These are phyloP conservation scores for Flaveria linearis DNA, from an alignment of 129 eudicot species.

Conservation along the genomic window DNA sequence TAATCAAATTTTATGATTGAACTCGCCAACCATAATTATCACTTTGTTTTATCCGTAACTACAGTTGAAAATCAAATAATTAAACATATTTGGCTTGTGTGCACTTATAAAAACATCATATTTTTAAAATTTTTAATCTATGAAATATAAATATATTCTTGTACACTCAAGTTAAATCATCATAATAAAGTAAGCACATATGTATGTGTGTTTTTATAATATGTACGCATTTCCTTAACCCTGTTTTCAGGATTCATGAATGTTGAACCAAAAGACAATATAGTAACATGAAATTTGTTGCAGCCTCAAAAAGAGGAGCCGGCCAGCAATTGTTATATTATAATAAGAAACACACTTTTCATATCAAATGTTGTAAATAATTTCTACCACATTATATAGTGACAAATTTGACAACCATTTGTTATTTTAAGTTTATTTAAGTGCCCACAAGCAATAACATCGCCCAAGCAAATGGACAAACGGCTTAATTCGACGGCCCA, in stretches of 20 bases:
- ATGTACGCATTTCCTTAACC: neutral
- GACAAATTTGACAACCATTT: neutral
- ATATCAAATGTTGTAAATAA: neutral
- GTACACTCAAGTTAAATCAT: neutral
- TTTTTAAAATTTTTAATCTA: neutral
- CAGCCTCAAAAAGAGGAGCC: conserved; percentile 9
- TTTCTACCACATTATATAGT: conserved; percentile 25
- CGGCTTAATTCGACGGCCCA: too few relatives aligned
- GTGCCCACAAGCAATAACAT: conserved; percentile 23
- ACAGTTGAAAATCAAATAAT: too few relatives aligned
- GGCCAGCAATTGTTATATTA: conserved; percentile 15
- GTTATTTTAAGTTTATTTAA: neutral
- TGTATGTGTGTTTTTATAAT: too few relatives aligned
- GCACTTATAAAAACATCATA: neutral
- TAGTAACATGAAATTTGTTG: conserved; percentile 2
- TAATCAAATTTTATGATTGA: too few relatives aligned
- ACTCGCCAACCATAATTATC: too few relatives aligned
- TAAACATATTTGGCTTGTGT: too few relatives aligned
- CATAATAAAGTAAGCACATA: neutral
- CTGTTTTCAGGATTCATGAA: neutral
- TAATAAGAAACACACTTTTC: neutral
- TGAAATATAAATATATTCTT: neutral
- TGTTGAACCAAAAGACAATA: neutral
- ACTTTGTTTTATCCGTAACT: too few relatives aligned
- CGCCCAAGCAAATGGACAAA: neutral